Base-by-base conservation (phyloP, 1,284 basidiomycete species). In the Rhizoctonia solani region DNA sequence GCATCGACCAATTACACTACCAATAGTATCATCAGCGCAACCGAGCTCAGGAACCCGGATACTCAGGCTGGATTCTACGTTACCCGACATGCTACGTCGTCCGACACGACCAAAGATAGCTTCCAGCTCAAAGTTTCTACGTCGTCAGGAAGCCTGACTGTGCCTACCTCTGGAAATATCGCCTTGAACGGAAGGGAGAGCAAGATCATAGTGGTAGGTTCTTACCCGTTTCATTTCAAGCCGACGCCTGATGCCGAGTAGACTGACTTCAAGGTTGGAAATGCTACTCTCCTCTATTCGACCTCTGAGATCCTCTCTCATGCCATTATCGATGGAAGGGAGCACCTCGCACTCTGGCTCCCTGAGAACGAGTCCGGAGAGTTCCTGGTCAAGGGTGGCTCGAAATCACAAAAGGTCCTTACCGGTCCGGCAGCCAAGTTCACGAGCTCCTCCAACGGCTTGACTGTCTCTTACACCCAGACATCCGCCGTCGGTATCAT, bases 51-150 rank as follows among this genome's bases (percentile, higher is more conserved):
- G 21, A 73, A 72, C 59, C 69, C 69, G 5, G 66, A 69, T 4
- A 72, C 70, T n/a, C 47, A 54, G 13, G 63, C 70, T 16, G 66
- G 70, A n/a, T 77, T 75, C 67, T 77, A 76, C 66, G 66, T 76
- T 32, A 71, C 75, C 25, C 61, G 74, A 1, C 74, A 75, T 54
- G 70, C 69, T 37, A 69, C 76, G 16, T 74, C 73, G 1, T 71
- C 71, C 39, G 72, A 72, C 39, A 69, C 70, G 11, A 68, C 69
- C 14, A 37, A 65, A 6, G 69, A 69, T 14, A 54, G 16, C 16
- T 74, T 74, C 66, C 63, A 67, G 23, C 46, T 74, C n/a, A 59
- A 58, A 19, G 47, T 74, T 25, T 41, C 58, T n/a, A 72, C 69
- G 11, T 71, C 72, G 8, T 32, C 44, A 8, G 73, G 73, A 9